Percentiles rank a stretch among this genome's conserved stretches.
Conservation (phyloP, 164 flowering plant species). For the Dillenia turbinata region DNA sequence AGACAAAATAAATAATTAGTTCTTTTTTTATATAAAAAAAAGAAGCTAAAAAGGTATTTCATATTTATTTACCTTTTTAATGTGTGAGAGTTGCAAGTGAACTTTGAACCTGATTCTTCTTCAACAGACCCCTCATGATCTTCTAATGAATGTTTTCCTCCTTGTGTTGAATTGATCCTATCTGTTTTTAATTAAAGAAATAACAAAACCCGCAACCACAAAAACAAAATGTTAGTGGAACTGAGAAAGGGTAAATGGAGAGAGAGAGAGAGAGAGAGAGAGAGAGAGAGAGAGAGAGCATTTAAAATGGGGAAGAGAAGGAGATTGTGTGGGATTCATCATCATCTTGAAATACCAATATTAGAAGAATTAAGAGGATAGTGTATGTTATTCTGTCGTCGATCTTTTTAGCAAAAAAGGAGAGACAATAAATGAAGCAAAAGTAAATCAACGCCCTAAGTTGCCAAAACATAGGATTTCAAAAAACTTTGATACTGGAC, state of each 20-base stretch:
- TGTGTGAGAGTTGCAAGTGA: conserved; percentile 22
- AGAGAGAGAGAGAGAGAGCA: too few species aligned
- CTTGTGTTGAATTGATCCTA: conserved; percentile 20
- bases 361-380: conserved; percentile 12
- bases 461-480: not conserved
- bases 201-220: not conserved
- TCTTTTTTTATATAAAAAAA: too few species aligned
- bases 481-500: conserved; percentile 7
- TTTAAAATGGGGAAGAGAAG: not conserved
- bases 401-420: conserved; percentile 13
- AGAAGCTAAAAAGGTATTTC: not conserved
- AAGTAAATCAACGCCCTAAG: not conserved
- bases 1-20: too few species aligned
- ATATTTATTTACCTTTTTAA: conserved; percentile 37
- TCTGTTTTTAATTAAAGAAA: conserved; percentile 17
- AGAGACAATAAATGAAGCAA: conserved; percentile 24
- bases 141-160: conserved; percentile 29
- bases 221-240: not conserved
- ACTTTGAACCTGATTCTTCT: conserved; percentile 33
- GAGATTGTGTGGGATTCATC: conserved; percentile 1
- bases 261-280: not conserved
- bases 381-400: conserved; percentile 4
- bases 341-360: conserved; percentile 18
- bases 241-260: not conserved
- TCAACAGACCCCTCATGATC: conserved; percentile 34